These are phyloP conservation scores for Trichophyton simii DNA, from an alignment of 2,329 filamentous ascomycete genomes.

Conservation along the genomic window DNA sequence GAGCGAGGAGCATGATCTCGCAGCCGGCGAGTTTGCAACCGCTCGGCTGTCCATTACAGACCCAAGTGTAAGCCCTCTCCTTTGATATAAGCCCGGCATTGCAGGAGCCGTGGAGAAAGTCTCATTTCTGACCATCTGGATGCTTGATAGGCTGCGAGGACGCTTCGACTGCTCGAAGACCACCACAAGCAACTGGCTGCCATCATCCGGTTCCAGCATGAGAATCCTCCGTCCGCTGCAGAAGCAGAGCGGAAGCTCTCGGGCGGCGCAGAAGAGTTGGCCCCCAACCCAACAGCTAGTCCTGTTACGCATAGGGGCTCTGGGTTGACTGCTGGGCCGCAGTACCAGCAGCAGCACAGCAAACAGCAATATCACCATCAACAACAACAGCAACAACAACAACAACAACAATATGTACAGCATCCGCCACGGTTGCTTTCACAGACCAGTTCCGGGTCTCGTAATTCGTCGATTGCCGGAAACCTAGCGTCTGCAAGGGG, in stretches of 20 bases:
- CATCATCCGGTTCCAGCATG: conserved; percentile 59
- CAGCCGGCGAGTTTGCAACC: conserved; percentile 76
- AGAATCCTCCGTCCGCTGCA: conserved; percentile 29
- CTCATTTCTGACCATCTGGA: conserved; percentile 16
- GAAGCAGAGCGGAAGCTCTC: neutral
- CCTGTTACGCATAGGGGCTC: conserved; percentile 11
- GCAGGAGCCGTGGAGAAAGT: neutral
- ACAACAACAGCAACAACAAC: too few species aligned
- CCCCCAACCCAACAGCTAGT: conserved; percentile 8
- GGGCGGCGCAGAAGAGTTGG: conserved; percentile 11
- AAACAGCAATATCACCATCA: conserved; percentile 3
- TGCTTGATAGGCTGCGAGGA: conserved; percentile 60
- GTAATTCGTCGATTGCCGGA: conserved; percentile 72
- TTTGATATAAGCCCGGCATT: too few species aligned
- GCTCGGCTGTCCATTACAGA: conserved; percentile 62
- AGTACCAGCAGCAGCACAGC: conserved; percentile 9
- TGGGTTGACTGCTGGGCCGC: conserved; percentile 8
- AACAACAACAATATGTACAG: conserved; percentile 9
- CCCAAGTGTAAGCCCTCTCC: conserved; percentile 34
- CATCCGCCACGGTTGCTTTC: conserved; percentile 29
- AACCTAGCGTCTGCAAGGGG: conserved; percentile 77
- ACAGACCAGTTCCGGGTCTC: conserved; percentile 39
- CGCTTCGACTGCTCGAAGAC: conserved; percentile 70
- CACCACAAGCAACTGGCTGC: conserved; percentile 77
- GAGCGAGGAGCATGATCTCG: conserved; percentile 74